Base-by-base conservation (phyloP, 108 stramenopile genomes). In the Cylindrotheca fusiformis region DNA sequence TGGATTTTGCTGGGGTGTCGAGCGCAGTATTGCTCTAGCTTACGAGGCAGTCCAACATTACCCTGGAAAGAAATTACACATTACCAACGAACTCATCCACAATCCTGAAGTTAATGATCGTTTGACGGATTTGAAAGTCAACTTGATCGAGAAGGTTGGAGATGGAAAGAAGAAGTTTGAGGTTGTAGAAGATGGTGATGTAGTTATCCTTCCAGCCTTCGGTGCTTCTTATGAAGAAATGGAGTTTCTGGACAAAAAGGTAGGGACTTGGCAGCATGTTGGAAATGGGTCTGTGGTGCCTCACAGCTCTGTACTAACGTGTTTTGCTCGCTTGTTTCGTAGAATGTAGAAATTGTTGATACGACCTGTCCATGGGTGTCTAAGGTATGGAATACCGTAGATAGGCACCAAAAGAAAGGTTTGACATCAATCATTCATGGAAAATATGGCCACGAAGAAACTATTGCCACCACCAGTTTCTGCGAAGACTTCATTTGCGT, bases 301-400 rank as follows among this genome's bases (percentile, higher is more conserved):
- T n/a, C n/a, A n/a, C n/a, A n/a, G 45, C 47, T 27, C 25, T 2
- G 60, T 27, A 25, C 2, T 0, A 36, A 59, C 31, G 33, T 10
- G 59, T 46, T 48, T 33, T 22, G 0, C 17, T 23, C n/a, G 10
- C 21, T 51, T 51, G 5, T 14, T 55, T 32, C 33, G 22, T 72
- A 87, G 82, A 94, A 94, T 77, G 97, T 97, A 30, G 87, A 95
- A 61, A 72, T 95, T 22, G 93, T 97, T n/a, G 97, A 97, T 71
- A 96, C 97, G 3, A 97, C 97, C 23, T 97, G 97, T 72, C 95
- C 97, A n/a, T 97, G 97, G 97, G 97, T 97, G 19, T 83, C 84
- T 62, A 97, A 97, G 76, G 97, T 97, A 45, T 97, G 97, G 97
- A 97, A 96, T 74, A 87, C 94, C 21, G 95, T 97, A 18, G 95